phyloP scores from a whole-genome alignment of 1,284 basidiomycete species.

The Heterobasidion parviporum region DNA sequence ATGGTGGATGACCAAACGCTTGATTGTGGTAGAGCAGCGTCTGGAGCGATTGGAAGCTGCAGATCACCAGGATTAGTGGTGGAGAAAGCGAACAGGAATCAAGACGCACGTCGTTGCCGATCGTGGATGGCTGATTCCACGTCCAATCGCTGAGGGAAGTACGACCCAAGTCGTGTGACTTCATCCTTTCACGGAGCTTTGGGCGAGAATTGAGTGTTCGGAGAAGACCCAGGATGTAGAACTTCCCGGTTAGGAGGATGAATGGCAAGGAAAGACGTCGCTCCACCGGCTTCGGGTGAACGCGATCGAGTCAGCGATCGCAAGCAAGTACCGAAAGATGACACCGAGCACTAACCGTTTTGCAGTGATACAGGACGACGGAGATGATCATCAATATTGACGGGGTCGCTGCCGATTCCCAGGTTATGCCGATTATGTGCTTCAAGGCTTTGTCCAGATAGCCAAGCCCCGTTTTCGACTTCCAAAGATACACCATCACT shows the following conservation, averaged over 20 bases:
- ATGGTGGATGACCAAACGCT: no score
- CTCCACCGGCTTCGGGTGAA: conserved; percentile 16
- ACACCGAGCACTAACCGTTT: conserved; percentile 21
- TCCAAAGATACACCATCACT: conserved; percentile 37
- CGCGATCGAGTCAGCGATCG: neutral
- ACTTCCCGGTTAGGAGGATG: conserved; percentile 39
- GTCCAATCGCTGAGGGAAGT: conserved; percentile 22
- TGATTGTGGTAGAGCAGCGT: no score
- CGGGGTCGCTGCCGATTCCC: conserved; percentile 40
- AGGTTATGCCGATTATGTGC: conserved; percentile 35
- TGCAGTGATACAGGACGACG: conserved; percentile 29
- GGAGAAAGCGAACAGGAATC: neutral
- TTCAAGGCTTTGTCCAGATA: conserved; percentile 33
- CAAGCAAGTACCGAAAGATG: neutral
- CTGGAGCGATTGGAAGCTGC: no score
- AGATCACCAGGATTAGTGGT: no score
- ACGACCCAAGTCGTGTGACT: conserved; percentile 29
- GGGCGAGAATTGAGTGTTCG: conserved; percentile 36
- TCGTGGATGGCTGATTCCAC: neutral
- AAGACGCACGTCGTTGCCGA: neutral
- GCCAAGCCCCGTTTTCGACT: conserved; percentile 32
- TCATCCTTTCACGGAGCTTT: conserved; percentile 30
- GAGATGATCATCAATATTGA: conserved; percentile 34
- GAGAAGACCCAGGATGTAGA: conserved; percentile 39
- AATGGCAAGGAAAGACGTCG: conserved; percentile 40